Conservation (phyloP, 129 eudicot genomes). For the Helianthus annuus region HanXRQr2.0-SUNRISE NC_035446.2:91607455-91607954, state of each 20-base stretch:
- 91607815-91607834: slow-evolving; percentile 15
- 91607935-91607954: slow-evolving; percentile 37
- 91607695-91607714: slow-evolving; percentile 30
- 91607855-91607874: slow-evolving; percentile 23
- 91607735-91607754: not conserved
- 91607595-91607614: not conserved
- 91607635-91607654: slow-evolving; percentile 34
- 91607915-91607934: slow-evolving; percentile 32
- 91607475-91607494: too few relatives aligned
- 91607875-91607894: slow-evolving; percentile 39
- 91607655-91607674: slow-evolving; percentile 20
- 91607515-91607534: too few relatives aligned
- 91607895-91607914: slow-evolving; percentile 29
- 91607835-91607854: not conserved
- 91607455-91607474: too few relatives aligned
- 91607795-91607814: not conserved
- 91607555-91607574: not conserved
- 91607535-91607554: not conserved
- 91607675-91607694: slow-evolving; percentile 27
- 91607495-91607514: too few relatives aligned
- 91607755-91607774: not conserved
- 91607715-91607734: slow-evolving; percentile 26
- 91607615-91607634: slow-evolving; percentile 23
- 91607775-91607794: not conserved
- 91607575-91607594: slow-evolving; percentile 25